These are phyloP conservation scores for Xylariaceae sp. DNA, from an alignment of 2,329 filamentous ascomycete species.

Conservation along the genomic window DNA sequence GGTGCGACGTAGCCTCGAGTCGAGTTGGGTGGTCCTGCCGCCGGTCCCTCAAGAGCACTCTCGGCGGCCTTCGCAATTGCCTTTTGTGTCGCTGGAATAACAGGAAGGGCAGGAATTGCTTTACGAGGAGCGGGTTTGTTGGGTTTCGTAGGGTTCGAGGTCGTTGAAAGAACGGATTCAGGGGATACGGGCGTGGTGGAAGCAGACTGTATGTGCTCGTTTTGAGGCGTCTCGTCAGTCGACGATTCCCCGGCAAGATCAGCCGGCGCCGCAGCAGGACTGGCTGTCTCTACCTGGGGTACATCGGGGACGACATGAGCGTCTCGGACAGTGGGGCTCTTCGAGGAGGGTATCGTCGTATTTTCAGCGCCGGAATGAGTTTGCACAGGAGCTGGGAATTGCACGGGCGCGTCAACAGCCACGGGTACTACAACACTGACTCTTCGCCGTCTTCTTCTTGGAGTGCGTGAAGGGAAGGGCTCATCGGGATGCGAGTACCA, in stretches of 20 bases:
- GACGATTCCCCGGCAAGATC: constrained; percentile 15
- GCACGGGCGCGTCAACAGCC: constrained; percentile 33
- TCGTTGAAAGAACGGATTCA: constrained; percentile 25
- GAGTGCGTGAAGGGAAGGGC: constrained; percentile 43
- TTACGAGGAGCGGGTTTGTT: constrained; percentile 33
- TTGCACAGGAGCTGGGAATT: constrained; percentile 39
- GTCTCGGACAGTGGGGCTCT: constrained; percentile 19
- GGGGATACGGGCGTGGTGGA: constrained; percentile 35
- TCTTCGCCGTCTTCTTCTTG: constrained; percentile 39
- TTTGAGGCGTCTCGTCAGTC: constrained; percentile 31
- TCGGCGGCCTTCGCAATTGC: constrained; percentile 30
- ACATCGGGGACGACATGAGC: constrained; percentile 16
- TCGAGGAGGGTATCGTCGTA: constrained; percentile 9
- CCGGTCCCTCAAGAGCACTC: constrained; percentile 22
- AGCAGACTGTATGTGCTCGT: constrained; percentile 30
- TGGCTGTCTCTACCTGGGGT: constrained; percentile 14
- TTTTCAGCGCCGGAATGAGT: constrained; percentile 26
- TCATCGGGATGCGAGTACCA: constrained; percentile 51
- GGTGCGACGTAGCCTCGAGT: constrained; percentile 16
- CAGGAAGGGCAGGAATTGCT: constrained; percentile 39
- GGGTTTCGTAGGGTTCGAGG: constrained; percentile 27
- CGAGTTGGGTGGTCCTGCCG: constrained; percentile 6
- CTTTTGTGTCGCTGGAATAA: constrained; percentile 46
- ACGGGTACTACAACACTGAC: constrained; percentile 26
- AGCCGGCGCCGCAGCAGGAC: constrained; percentile 11